phyloP scores from a whole-genome alignment of 2,329 filamentous ascomycete genomes.

The Apiospora arundinis region DNA sequence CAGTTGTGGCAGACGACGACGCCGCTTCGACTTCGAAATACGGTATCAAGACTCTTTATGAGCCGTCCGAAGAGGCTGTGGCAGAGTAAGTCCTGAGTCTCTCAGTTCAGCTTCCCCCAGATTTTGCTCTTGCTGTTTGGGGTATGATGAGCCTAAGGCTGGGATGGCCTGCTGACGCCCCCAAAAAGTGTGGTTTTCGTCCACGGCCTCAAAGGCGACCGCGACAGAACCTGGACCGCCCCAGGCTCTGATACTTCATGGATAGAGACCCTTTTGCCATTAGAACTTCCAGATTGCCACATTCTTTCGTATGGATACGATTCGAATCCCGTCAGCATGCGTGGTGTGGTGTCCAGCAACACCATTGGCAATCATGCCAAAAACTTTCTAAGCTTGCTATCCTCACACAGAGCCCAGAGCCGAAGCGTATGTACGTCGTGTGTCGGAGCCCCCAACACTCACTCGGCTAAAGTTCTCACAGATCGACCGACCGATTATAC shows the following conservation, averaged over 20 bases:
- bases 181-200: conserved; percentile 40
- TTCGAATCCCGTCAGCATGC: background rate
- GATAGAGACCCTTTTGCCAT: conserved; percentile 39
- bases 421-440: background rate
- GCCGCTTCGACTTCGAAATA: background rate
- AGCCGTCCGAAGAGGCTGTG: background rate
- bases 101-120: no score
- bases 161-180: background rate
- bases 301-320: background rate
- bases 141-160: no score
- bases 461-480: conserved; percentile 19
- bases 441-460: background rate
- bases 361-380: background rate
- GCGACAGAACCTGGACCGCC: conserved; percentile 43
- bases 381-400: conserved; percentile 30
- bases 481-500: conserved; percentile 33
- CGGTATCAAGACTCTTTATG: background rate
- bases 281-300: conserved; percentile 29
- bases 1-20: background rate
- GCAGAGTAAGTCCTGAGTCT: background rate
- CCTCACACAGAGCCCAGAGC: background rate
- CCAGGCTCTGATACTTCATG: conserved; percentile 39
- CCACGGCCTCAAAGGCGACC: conserved; percentile 46
- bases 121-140: no score
- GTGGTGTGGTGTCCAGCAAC: background rate